phyloP scores from a whole-genome alignment of 805 yeast species.

The Candida sonorensis region DNA sequence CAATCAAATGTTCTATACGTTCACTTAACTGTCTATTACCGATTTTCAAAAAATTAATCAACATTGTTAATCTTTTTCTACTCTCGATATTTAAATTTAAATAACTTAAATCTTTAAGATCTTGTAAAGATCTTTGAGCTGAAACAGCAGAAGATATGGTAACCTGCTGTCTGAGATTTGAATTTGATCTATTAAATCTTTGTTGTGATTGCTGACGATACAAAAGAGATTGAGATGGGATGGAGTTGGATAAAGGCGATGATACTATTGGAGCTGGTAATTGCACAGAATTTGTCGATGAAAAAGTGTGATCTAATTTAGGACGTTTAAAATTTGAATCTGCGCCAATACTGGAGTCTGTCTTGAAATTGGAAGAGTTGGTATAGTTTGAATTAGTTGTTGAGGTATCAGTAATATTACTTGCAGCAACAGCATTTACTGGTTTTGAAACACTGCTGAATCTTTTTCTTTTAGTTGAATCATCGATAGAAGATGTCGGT shows the following conservation, averaged over 20 bases:
- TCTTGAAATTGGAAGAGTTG: no score
- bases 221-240: no score
- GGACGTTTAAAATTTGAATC: no score
- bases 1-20: constrained; percentile 50
- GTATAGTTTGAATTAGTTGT: neutral
- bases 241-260: no score
- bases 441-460: constrained; percentile 2
- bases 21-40: constrained; percentile 73
- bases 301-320: constrained; percentile 9
- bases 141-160: constrained; percentile 25
- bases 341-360: no score
- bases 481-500: neutral
- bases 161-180: constrained; percentile 22
- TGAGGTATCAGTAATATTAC: neutral
- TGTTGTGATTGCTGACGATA: neutral
- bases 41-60: constrained; percentile 69
- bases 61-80: constrained; percentile 66
- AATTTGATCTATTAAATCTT: constrained; percentile 10
- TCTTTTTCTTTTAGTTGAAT: constrained; percentile 12
- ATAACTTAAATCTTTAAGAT: constrained; percentile 28
- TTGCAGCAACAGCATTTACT: no score
- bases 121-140: constrained; percentile 25
- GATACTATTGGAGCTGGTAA: neutral
- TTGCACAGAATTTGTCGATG: constrained; percentile 4
- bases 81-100: constrained; percentile 49